Evolutionary conservation across 225 moss, liverwort and hornwort species (phyloP).

Genomic region (Climacium dendroides): DNA sequence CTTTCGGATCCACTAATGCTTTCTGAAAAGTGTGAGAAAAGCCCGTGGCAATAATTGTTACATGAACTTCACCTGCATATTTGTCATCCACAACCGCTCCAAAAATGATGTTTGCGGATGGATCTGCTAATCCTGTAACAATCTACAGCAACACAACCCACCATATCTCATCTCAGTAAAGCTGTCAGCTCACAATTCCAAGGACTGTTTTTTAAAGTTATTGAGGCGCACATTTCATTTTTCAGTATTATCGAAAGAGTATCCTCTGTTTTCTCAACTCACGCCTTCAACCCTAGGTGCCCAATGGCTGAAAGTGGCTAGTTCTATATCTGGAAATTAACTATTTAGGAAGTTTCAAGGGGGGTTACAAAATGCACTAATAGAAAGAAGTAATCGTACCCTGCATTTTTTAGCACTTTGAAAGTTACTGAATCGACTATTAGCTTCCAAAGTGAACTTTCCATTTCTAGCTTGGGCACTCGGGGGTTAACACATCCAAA

Average conservation of each 20-base stretch:
- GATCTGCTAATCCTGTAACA: slow-evolving; percentile 69
- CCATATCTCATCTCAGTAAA: background rate
- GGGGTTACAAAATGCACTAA: background rate
- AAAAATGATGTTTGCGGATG: slow-evolving; percentile 76
- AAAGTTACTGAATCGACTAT: background rate
- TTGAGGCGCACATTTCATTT: too few species aligned
- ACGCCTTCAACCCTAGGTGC: background rate
- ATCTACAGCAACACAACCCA: slow-evolving; percentile 24
- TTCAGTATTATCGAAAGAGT: background rate
- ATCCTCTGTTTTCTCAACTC: background rate
- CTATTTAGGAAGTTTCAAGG: background rate
- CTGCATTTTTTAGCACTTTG: background rate
- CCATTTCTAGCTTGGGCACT: background rate
- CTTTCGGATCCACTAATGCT: slow-evolving; percentile 64
- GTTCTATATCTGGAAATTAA: background rate
- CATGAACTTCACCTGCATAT: slow-evolving; percentile 68
- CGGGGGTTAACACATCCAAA: background rate
- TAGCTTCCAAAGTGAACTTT: background rate
- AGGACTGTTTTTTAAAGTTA: background rate
- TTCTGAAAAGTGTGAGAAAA: slow-evolving; percentile 83
- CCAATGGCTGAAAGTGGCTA: background rate
- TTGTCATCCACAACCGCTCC: slow-evolving; percentile 47
- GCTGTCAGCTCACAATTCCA: background rate
- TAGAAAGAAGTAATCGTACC: background rate
- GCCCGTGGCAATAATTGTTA: slow-evolving; percentile 87